phyloP scores from a whole-genome alignment of 805 yeast genomes.

The Tetrapisispora nanseiensis region DNA sequence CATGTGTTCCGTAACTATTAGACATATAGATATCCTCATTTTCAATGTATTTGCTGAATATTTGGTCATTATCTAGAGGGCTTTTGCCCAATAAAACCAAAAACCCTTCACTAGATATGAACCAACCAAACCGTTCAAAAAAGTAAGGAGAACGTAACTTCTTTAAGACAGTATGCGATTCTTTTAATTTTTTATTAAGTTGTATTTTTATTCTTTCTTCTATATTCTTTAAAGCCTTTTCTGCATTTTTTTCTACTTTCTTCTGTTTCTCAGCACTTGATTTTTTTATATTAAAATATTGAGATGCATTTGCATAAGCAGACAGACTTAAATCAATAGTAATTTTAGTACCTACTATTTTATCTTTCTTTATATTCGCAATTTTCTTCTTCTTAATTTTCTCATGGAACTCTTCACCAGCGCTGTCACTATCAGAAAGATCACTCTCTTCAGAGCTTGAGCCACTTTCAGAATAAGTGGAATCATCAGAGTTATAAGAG shows the following conservation, averaged over 20 bases:
- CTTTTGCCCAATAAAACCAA: constrained; percentile 84
- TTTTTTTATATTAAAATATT: constrained; percentile 69
- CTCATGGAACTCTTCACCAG: constrained; percentile 9
- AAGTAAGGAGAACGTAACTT: constrained; percentile 66
- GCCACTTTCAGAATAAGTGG: constrained; percentile 17
- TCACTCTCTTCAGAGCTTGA: constrained; percentile 16
- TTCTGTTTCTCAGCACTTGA: constrained; percentile 66
- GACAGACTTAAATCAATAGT: constrained; percentile 60
- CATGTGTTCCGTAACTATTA: constrained; percentile 65
- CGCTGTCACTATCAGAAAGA: constrained; percentile 8
- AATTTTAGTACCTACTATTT: constrained; percentile 34
- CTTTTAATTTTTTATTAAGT: constrained; percentile 50
- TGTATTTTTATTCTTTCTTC: constrained; percentile 69
- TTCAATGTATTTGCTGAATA: constrained; percentile 67
- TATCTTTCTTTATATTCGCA: constrained; percentile 4
- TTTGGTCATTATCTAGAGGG: constrained; percentile 63
- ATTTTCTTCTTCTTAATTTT: constrained; percentile 2
- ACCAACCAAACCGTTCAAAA: constrained; percentile 95
- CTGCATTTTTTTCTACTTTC: constrained; percentile 70
- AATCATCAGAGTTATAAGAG: constrained; percentile 24
- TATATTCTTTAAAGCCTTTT: constrained; percentile 71
- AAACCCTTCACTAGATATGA: constrained; percentile 81
- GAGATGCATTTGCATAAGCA: constrained; percentile 82
- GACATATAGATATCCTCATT: constrained; percentile 67
- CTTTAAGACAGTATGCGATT: constrained; percentile 43